Percentiles rank a stretch among this genome's conserved stretches.
Conservation (phyloP, 768 basidiomycete genomes). For the Thelephora ganbajun region DNA sequence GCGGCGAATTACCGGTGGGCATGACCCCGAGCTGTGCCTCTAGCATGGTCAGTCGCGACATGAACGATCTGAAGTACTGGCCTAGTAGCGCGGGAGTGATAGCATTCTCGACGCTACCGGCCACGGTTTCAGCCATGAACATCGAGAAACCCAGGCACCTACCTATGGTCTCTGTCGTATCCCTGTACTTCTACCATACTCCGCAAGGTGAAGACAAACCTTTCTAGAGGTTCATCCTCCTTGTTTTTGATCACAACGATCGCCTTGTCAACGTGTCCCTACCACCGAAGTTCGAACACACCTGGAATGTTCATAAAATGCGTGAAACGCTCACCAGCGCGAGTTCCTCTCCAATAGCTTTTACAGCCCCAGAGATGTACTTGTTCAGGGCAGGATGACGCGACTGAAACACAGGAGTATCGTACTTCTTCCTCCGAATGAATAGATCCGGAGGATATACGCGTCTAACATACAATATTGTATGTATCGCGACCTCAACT, state of each 20-base stretch:
- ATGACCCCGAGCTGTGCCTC: constrained; percentile 50
- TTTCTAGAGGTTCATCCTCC: constrained; percentile 70
- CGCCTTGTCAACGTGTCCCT: constrained; percentile 74
- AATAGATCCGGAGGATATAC: constrained; percentile 87
- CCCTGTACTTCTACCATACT: constrained; percentile 63
- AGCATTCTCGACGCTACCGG: constrained; percentile 51
- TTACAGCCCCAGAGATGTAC: constrained; percentile 81
- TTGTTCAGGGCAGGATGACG: constrained; percentile 82
- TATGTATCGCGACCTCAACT: constrained; percentile 94
- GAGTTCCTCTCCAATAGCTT: constrained; percentile 71
- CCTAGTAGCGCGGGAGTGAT: constrained; percentile 50
- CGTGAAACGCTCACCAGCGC: constrained; percentile 27
- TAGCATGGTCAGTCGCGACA: constrained; percentile 69
- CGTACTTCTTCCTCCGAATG: constrained; percentile 76
- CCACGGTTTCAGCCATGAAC: not conserved
- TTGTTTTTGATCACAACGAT: constrained; percentile 77
- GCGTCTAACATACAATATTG: constrained; percentile 80
- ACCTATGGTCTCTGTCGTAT: constrained; percentile 62
- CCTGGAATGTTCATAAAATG: not conserved
- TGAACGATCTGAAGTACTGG: constrained; percentile 71
- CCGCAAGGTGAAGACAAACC: constrained; percentile 80
- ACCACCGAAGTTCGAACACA: not conserved
- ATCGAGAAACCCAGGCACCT: constrained; percentile 5
- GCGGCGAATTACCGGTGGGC: constrained; percentile 30
- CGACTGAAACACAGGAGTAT: constrained; percentile 84